Percentiles rank a stretch among this genome's conserved stretches.
Evolutionary conservation across 1,284 basidiomycete species (phyloP).

Genomic region (Cystobasidiaceae sp.): DNA sequence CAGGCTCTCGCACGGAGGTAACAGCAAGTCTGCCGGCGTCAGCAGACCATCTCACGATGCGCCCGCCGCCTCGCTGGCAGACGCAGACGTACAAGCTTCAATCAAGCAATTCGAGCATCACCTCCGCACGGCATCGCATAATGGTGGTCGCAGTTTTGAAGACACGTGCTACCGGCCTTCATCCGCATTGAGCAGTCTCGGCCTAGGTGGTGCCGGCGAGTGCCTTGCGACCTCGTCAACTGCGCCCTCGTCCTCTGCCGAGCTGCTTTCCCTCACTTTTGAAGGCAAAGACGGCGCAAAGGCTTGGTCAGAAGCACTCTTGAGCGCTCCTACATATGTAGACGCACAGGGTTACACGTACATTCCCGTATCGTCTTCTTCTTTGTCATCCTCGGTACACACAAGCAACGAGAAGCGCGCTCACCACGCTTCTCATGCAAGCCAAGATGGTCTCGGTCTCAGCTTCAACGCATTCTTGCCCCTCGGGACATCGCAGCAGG

Average conservation of each 20-base stretch:
- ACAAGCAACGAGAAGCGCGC: neutral
- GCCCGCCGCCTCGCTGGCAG: neutral
- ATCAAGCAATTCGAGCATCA: conserved; percentile 18
- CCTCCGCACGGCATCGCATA: neutral
- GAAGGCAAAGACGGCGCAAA: neutral
- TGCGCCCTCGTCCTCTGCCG: neutral
- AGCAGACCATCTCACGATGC: too few relatives aligned
- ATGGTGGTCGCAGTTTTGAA: neutral
- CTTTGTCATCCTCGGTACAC: too few relatives aligned
- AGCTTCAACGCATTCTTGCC: conserved; percentile 22
- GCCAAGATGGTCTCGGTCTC: conserved; percentile 12
- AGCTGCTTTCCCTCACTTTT: neutral
- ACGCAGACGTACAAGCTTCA: conserved; percentile 16
- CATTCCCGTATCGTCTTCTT: conserved; percentile 8
- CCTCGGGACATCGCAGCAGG: neutral
- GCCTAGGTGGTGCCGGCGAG: neutral
- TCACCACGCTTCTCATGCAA: too few relatives aligned
- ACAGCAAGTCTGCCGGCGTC: neutral
- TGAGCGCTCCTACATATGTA: neutral
- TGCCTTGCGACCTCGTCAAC: conserved; percentile 21
- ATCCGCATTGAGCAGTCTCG: neutral
- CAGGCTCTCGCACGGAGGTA: neutral
- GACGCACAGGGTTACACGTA: conserved; percentile 17
- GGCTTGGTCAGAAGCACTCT: neutral
- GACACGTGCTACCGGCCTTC: conserved; percentile 5